A percentile compares a stretch with the other conserved stretches of the same genome.
phyloP scores from a whole-genome alignment of 257 asterid species.

The Striga asiatica region DNA sequence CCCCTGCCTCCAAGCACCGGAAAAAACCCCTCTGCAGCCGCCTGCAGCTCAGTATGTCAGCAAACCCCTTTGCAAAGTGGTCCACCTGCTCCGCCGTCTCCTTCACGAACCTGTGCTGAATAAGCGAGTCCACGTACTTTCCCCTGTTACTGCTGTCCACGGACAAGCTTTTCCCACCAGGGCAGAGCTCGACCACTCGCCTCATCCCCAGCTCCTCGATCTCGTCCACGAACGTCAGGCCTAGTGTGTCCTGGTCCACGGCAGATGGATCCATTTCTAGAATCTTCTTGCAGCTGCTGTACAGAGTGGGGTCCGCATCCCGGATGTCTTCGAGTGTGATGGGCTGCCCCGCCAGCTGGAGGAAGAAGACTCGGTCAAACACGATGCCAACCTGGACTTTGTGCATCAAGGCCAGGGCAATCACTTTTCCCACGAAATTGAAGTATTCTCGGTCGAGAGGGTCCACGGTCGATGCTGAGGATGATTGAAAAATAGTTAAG shows the following conservation, averaged over 20 bases:
- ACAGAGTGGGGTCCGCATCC: slow-evolving; percentile 79
- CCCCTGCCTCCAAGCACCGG: slow-evolving; percentile 59
- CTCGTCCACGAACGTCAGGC: slow-evolving; percentile 76
- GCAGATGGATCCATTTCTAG: slow-evolving; percentile 79
- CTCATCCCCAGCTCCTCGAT: slow-evolving; percentile 72
- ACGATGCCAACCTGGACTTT: slow-evolving; percentile 86
- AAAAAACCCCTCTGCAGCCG: slow-evolving; percentile 47
- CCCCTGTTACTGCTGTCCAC: slow-evolving; percentile 76
- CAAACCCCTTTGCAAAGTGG: slow-evolving; percentile 63
- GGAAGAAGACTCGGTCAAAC: slow-evolving; percentile 72
- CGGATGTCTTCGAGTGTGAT: slow-evolving; percentile 67
- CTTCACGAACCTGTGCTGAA: slow-evolving; percentile 58
- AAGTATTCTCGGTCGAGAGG: slow-evolving; percentile 83
- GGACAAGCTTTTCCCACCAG: slow-evolving; percentile 41
- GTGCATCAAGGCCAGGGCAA: slow-evolving; percentile 89
- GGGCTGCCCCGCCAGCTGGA: slow-evolving; percentile 56
- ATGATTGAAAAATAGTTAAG: not conserved
- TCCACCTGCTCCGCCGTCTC: slow-evolving; percentile 57
- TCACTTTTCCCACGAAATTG: slow-evolving; percentile 74
- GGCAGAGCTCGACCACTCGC: slow-evolving; percentile 68
- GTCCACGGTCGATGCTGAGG: slow-evolving; percentile 87
- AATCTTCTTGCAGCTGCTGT: slow-evolving; percentile 86
- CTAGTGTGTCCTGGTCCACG: slow-evolving; percentile 79
- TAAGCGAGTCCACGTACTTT: slow-evolving; percentile 62
- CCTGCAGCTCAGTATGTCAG: slow-evolving; percentile 39